These are phyloP conservation scores for Diplocarpon rosae DNA, from an alignment of 2,329 filamentous ascomycete species.

Conservation along the genomic window DNA sequence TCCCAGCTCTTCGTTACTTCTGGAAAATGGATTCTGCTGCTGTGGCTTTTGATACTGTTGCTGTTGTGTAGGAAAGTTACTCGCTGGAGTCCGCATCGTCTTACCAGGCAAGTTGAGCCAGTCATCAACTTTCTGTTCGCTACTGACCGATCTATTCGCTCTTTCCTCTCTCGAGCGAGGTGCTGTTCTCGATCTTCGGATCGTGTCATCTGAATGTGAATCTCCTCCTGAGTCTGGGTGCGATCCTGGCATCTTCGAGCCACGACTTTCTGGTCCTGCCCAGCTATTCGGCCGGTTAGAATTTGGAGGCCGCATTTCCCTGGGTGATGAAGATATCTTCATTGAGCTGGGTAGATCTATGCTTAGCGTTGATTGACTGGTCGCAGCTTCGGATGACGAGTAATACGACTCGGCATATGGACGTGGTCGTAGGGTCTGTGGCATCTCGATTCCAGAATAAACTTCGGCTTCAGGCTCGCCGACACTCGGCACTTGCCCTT, in stretches of 20 bases:
- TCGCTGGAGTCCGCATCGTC: no score
- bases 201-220: background rate
- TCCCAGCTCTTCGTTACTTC: no score
- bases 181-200: background rate
- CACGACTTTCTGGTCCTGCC: background rate
- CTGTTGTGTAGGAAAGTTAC: no score
- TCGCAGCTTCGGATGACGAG: background rate
- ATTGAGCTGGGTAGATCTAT: background rate
- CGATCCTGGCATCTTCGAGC: background rate
- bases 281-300: background rate
- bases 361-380: background rate
- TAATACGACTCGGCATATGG: constrained; percentile 1
- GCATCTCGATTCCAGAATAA: background rate
- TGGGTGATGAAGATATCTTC: background rate
- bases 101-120: background rate
- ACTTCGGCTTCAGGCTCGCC: background rate
- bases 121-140: background rate
- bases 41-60: no score
- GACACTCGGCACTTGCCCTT: background rate
- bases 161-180: no score
- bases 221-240: background rate
- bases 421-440: background rate
- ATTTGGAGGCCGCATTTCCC: background rate
- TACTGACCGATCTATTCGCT: background rate
- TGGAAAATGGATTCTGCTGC: no score